Evolutionary conservation across 352 stramenopile species (phyloP), one percentile per base, ranked within the genome.

Genomic region (Globisporangium carolinianum): DNA sequence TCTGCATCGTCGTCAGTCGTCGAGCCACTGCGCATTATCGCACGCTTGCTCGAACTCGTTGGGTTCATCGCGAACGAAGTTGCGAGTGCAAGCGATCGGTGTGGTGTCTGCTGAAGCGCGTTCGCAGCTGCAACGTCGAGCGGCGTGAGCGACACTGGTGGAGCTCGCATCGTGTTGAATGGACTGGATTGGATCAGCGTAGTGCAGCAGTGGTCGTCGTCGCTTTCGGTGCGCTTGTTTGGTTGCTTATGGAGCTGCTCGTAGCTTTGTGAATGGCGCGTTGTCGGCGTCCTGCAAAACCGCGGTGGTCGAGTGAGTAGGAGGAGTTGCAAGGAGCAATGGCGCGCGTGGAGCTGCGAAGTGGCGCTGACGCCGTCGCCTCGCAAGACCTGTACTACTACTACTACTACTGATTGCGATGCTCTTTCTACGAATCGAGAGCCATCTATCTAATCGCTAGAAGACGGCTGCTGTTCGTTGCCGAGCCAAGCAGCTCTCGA

Each of bases 1-100:
- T 59, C 35, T 39, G 58, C 53, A 37, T 63, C 58, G 42, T 60
- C 52, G 12, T 58, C 52, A 6, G 51, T 63, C 3, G 58, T 51
- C 8, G 52, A 63, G 24, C 45, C 58, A 14, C 37, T 50, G 15
- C 51, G 58, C 3, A n/a, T 15, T 15, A 55, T 32, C 24, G 24
- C 12, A 18, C 32, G 57, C 57, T 62, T 57, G 35, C n/a, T 41
- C 4, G 54, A 8, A 43, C 18, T 61, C 37, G 18, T 11, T 11
- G 45, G 47, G 14, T 6, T 14, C 24, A 18, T 58, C 24, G 53
- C 8, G 12, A 17, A 9, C 5, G 45, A 48, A 11, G 45, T 48
- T 24, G 17, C 42, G 42, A 51, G 18, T 50, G 45, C 32, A 36
- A 41, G 41, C 52, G 47, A 51, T 11, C 18, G n/a, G 9, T 54